Evolutionary conservation across 2,329 filamentous ascomycete species (phyloP).

Genomic region (Penicillium sp.): DNA sequence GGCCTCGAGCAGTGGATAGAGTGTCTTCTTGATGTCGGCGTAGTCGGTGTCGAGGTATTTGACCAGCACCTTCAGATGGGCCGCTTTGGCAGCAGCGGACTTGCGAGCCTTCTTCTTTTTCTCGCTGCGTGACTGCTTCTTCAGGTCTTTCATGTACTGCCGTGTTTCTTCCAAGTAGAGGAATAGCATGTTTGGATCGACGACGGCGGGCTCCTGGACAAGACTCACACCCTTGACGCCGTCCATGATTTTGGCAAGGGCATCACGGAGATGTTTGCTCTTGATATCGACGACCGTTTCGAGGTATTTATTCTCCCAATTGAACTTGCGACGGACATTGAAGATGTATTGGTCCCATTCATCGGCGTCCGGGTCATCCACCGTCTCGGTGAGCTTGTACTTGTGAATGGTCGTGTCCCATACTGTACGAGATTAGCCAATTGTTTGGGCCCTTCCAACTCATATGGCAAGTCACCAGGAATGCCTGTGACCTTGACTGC

Average conservation of each 20-base stretch:
- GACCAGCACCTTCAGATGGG: constrained; percentile 65
- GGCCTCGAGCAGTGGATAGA: constrained; percentile 74
- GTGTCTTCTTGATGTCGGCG: constrained; percentile 68
- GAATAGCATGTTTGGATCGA: constrained; percentile 69
- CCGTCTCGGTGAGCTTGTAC: constrained; percentile 65
- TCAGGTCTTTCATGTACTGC: constrained; percentile 60
- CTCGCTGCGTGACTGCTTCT: constrained; percentile 59
- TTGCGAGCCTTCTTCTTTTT: constrained; percentile 44
- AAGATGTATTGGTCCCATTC: constrained; percentile 79
- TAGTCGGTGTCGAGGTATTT: constrained; percentile 81
- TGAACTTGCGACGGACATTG: constrained; percentile 75
- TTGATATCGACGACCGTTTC: constrained; percentile 77
- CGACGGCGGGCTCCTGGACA: constrained; percentile 71
- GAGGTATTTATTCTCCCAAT: constrained; percentile 77
- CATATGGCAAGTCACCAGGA: no score
- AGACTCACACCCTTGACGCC: constrained; percentile 73
- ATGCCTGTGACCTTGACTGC: no score
- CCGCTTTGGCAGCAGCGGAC: constrained; percentile 37
- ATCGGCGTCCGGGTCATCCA: constrained; percentile 58
- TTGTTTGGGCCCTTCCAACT: not conserved
- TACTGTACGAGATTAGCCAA: constrained; percentile 25
- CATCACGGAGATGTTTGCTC: constrained; percentile 71
- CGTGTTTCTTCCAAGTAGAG: constrained; percentile 77
- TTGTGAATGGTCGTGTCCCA: constrained; percentile 58
- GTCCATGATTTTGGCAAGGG: constrained; percentile 67